These are phyloP conservation scores for Eucalyptus coolabah DNA, from an alignment of 345 rosid genomes.

Conservation along the genomic window DNA sequence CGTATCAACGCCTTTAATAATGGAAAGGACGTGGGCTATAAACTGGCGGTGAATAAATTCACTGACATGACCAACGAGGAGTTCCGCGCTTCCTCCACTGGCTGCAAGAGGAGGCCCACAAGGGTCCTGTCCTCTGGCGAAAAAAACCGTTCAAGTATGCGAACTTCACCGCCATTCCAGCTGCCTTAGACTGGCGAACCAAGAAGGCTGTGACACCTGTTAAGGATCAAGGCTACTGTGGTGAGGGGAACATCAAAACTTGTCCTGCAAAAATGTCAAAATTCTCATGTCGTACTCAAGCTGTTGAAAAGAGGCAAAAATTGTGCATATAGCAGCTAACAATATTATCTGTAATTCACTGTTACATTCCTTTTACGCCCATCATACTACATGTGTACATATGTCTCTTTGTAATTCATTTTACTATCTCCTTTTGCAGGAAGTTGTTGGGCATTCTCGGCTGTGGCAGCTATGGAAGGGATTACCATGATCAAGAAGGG, in stretches of 20 bases:
- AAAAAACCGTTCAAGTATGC: neutral
- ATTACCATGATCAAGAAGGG: no score
- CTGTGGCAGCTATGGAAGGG: no score
- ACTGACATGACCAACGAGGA: slow-evolving; percentile 20
- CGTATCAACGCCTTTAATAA: slow-evolving; percentile 2
- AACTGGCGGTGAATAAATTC: slow-evolving; percentile 9
- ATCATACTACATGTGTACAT: no score
- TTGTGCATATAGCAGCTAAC: neutral
- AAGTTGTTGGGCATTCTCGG: no score
- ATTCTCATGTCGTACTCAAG: neutral
- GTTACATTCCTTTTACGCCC: neutral
- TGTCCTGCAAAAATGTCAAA: neutral
- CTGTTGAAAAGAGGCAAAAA: neutral
- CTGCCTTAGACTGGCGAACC: slow-evolving; percentile 22
- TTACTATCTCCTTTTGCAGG: no score
- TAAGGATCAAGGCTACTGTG: slow-evolving; percentile 26
- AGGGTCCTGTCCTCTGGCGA: neutral
- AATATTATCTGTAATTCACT: neutral
- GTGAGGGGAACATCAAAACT: neutral
- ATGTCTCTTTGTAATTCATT: no score
- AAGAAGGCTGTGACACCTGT: slow-evolving; percentile 23
- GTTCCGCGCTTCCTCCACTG: slow-evolving; percentile 9
- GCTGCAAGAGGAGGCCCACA: neutral
- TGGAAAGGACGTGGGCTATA: neutral
- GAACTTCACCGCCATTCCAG: slow-evolving; percentile 5